A percentile compares a stretch with the other conserved stretches of the same genome.
Evolutionary conservation across 345 rosid genomes (phyloP).

Genomic region (Salix dunnii): DNA sequence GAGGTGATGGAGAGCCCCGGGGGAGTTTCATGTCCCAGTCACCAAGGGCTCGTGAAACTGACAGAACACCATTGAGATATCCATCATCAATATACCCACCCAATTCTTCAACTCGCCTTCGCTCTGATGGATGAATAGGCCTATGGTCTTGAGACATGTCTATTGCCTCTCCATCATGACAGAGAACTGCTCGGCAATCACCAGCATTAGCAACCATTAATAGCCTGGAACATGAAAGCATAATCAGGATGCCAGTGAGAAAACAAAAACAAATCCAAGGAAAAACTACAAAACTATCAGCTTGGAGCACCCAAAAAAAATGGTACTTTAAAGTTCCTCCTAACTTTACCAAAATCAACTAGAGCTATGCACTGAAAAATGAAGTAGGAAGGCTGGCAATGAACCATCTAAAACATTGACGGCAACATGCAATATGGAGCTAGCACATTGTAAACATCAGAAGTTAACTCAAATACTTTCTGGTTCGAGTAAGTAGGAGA

Average conservation of each 20-base stretch:
- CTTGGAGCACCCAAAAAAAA: not conserved
- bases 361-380: not conserved
- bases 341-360: not conserved
- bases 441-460: not conserved
- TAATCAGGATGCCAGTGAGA: not conserved
- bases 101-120: constrained; percentile 31
- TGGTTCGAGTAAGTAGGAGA: not conserved
- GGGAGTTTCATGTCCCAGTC: constrained; percentile 89
- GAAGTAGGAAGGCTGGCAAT: not conserved
- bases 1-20: constrained; percentile 61
- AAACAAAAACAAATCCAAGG: not conserved
- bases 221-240: constrained; percentile 37
- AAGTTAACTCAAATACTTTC: not conserved
- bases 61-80: constrained; percentile 66
- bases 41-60: constrained; percentile 81
- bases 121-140: constrained; percentile 35
- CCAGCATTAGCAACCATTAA: constrained; percentile 61
- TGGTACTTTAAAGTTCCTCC: not conserved
- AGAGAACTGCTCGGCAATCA: constrained; percentile 49
- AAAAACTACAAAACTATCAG: not conserved
- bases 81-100: constrained; percentile 67
- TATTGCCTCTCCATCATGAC: constrained; percentile 42
- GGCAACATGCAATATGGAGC: not conserved
- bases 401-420: not conserved
- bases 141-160: constrained; percentile 49